Evolutionary conservation across 257 asterid genomes (phyloP), one percentile per base, ranked within the genome.

Genomic region (Lycium ferocissimum): DNA sequence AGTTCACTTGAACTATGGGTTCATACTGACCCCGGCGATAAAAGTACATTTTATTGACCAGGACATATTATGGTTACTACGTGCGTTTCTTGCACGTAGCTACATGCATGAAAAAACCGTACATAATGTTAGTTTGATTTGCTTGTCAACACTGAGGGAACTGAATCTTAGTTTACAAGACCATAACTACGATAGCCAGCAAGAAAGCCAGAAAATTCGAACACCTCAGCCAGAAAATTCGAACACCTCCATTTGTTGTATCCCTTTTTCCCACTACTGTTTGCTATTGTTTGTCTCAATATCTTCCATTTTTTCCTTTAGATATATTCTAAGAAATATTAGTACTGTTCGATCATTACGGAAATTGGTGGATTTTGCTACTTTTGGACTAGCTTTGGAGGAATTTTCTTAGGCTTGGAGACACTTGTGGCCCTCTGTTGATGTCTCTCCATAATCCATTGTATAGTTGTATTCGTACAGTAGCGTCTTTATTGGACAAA

Each of bases 351-450:
- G 76, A 80, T 53, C 0, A 40, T 10, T 11, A 67, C 69, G 38
- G 56, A 85, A 53, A 76, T 53, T 26, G 33, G 33, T 26, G 33
- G 33, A 26, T 26, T 26, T 26, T 80, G 43, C 80, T 67, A 33
- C 56, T 59, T 84, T 84, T 75, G 65, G 67, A 45, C 76, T 49
- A 54, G 47, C 54, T 45, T 69, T 43, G 78, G 26, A 51, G 47
- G 5, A 14, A 3, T 70, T 43, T 70, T 38, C 11, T 57, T 58
- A 43, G 2, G 35, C 18, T 80, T 47, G n/a, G 67, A 81, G 87
- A 81, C 85, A 85, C 2, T 58, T 2, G 15, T 76, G 66, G 37
- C 85, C 85, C 40, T 72, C 37, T 40, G 11, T 35, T 72, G 73
- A 3, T 63, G 59, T 59, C 79, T 58, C 61, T 10, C 58, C 85